Percentiles rank a stretch among this genome's conserved stretches.
These are phyloP conservation scores for Cardamine chenopodiifolia DNA, from an alignment of 345 rosid genomes.

Conservation along the genomic window DNA sequence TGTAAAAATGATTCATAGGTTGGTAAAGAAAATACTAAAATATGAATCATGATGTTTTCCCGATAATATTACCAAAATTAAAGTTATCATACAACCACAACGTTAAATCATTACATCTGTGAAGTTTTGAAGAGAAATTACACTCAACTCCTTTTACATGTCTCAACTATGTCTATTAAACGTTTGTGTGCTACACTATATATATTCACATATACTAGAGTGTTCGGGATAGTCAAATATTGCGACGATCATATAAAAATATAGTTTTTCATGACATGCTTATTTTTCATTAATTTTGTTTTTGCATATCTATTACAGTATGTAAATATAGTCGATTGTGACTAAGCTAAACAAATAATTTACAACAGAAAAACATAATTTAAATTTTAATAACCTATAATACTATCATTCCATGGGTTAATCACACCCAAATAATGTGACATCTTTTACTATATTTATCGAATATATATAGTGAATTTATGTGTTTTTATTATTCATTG, in stretches of 20 bases:
- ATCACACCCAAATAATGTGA: neutral
- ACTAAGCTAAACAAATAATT: neutral
- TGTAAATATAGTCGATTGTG: too few species aligned
- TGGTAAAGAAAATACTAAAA: conserved; percentile 25
- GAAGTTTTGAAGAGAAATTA: conserved; percentile 1
- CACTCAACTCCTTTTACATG: too few species aligned
- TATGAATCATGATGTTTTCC: conserved; percentile 27
- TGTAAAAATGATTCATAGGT: conserved; percentile 17
- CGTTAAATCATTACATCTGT: conserved; percentile 3
- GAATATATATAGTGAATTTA: neutral
- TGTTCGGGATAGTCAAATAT: conserved; percentile 26
- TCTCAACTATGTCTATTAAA: too few species aligned
- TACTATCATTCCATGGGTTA: neutral
- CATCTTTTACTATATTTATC: neutral
- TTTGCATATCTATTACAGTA: too few species aligned
- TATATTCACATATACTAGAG: too few species aligned
- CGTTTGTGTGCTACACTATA: too few species aligned
- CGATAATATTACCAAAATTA: neutral
- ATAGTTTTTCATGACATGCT: neutral
- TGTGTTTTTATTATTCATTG: neutral
- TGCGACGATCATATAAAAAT: conserved; percentile 6
- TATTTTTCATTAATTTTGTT: too few species aligned
- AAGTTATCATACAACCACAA: neutral
- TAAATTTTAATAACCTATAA: neutral
- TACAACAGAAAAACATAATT: neutral